Evolutionary conservation across 257 asterid genomes (phyloP).

Genomic region (Petunia secreta): DNA sequence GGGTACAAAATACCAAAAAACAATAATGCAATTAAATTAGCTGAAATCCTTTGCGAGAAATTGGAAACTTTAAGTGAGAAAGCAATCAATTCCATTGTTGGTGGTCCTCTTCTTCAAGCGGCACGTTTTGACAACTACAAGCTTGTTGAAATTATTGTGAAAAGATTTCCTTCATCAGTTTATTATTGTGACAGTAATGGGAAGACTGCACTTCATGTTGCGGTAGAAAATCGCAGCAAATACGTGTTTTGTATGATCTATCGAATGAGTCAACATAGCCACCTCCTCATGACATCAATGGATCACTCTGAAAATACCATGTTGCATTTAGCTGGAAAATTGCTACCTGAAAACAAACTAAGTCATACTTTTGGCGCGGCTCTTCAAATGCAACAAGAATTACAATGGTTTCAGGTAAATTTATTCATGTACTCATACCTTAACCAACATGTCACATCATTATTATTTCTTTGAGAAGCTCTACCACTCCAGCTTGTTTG

Average conservation of each 20-base stretch:
- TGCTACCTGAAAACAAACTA: conserved; percentile 15
- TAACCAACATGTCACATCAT: neutral
- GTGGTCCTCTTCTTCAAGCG: neutral
- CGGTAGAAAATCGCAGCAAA: neutral
- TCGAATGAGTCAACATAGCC: neutral
- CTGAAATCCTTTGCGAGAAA: neutral
- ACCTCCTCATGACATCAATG: neutral
- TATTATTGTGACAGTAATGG: neutral
- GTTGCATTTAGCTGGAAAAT: conserved; percentile 31
- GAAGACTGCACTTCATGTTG: neutral
- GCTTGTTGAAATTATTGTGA: conserved; percentile 5
- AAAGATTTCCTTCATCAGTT: neutral
- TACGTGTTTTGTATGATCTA: neutral
- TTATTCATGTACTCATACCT: neutral
- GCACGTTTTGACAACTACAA: neutral
- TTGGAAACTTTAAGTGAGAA: neutral
- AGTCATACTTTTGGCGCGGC: conserved; percentile 19
- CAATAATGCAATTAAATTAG: neutral
- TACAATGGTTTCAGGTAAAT: conserved; percentile 34
- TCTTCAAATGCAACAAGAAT: conserved; percentile 28
- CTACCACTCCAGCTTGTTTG: too few species aligned
- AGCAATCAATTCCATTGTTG: neutral
- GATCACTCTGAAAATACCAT: neutral
- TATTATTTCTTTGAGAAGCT: neutral
- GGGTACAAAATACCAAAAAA: neutral